phyloP scores from a whole-genome alignment of 192 early-diverging fungal genomes.

The Gryganskiella cystojenkinii region DNA sequence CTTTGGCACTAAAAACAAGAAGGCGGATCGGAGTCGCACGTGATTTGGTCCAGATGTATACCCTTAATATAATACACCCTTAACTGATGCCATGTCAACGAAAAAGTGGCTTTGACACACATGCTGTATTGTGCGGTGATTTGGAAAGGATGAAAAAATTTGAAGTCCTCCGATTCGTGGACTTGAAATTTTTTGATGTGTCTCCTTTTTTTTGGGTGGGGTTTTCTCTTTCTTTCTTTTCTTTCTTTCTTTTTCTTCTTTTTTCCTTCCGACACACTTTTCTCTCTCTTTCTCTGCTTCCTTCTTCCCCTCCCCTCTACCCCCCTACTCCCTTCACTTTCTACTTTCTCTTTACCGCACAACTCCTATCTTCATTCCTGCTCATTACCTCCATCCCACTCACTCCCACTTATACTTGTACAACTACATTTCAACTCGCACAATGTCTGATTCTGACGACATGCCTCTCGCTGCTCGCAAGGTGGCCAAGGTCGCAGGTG shows the following conservation, averaged over 20 bases:
- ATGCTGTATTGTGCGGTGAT: not conserved
- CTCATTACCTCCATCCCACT: not conserved
- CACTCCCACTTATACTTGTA: not conserved
- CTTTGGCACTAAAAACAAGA: no score
- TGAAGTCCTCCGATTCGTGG: constrained; percentile 19
- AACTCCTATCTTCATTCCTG: not conserved
- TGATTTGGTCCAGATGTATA: no score
- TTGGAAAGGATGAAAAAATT: constrained; percentile 6
- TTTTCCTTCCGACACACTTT: not conserved
- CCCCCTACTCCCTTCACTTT: not conserved
- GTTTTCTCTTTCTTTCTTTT: not conserved
- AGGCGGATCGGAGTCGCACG: no score
- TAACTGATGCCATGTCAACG: no score
- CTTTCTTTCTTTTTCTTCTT: constrained; percentile 8
- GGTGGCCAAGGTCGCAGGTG: not conserved
- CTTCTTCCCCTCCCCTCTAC: not conserved
- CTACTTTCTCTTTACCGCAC: not conserved
- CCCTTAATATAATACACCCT: no score
- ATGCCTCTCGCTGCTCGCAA: constrained; percentile 43
- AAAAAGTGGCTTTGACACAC: no score
- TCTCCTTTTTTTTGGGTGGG: no score
- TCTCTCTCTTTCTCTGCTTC: not conserved
- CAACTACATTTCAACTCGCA: not conserved
- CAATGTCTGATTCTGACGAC: constrained; percentile 59
- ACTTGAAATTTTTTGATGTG: constrained; percentile 18